Percentiles rank a stretch among this genome's conserved stretches.
Evolutionary conservation across 2,329 filamentous ascomycete species (phyloP).

Genomic region (Ascochyta rabiei): DNA sequence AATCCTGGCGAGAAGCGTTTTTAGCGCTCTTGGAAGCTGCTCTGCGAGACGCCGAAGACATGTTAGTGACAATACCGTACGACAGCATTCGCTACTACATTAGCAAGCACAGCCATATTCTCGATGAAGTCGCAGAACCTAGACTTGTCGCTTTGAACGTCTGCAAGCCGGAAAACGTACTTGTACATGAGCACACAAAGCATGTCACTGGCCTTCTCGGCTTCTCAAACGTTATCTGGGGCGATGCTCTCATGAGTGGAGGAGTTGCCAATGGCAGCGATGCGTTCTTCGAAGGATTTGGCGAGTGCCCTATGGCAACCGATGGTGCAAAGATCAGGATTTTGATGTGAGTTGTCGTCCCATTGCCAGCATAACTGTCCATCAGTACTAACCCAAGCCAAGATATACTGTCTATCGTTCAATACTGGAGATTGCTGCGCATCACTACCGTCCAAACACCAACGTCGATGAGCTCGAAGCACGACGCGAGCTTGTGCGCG

Average conservation of each 20-base stretch:
- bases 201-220: constrained; percentile 59
- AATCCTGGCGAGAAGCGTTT: constrained; percentile 62
- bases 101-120: constrained; percentile 49
- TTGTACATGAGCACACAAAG: constrained; percentile 57
- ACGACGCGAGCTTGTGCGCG: constrained; percentile 49
- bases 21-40: constrained; percentile 58
- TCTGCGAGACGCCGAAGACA: constrained; percentile 64
- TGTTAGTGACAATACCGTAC: constrained; percentile 63
- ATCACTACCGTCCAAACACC: constrained; percentile 52
- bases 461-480: constrained; percentile 52
- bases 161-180: constrained; percentile 56
- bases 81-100: constrained; percentile 59
- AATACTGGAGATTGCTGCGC: constrained; percentile 50
- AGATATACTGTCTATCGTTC: constrained; percentile 56
- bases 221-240: constrained; percentile 62
- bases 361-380: not conserved
- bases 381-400: constrained; percentile 9
- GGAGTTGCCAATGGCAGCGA: constrained; percentile 48
- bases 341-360: constrained; percentile 47
- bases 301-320: constrained; percentile 42
- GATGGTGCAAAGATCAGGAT: constrained; percentile 45
- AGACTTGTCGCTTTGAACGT: constrained; percentile 59
- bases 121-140: constrained; percentile 59
- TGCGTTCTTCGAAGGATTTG: constrained; percentile 53
- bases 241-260: constrained; percentile 61